A percentile compares a stretch with the other conserved stretches of the same genome.
Evolutionary conservation across 1,284 basidiomycete genomes (phyloP).

Genomic region (Abortiporus biennis): DNA sequence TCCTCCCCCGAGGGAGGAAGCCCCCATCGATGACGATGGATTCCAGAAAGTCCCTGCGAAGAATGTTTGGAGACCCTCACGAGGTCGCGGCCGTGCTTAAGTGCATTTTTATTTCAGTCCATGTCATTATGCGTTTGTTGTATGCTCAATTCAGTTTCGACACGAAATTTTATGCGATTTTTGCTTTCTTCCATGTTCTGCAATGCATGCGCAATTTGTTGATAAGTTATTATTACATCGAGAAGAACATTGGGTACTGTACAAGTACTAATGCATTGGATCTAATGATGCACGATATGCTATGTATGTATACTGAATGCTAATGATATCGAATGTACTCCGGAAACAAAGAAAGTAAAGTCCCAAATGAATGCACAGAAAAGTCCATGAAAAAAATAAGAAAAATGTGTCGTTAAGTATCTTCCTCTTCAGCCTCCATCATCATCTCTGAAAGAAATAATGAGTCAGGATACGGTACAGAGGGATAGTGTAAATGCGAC

Average conservation of each 20-base stretch:
- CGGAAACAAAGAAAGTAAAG: background rate
- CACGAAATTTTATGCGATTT: no score
- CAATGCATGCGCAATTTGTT: constrained; percentile 1
- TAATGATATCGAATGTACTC: constrained; percentile 5
- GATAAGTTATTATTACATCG: constrained; percentile 18
- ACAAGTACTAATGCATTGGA: constrained; percentile 17
- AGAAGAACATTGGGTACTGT: constrained; percentile 16
- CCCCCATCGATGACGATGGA: constrained; percentile 56
- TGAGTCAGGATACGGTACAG: background rate
- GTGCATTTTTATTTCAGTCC: constrained; percentile 3
- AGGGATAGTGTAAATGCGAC: constrained; percentile 18
- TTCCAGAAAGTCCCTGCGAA: constrained; percentile 57
- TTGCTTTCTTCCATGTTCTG: background rate
- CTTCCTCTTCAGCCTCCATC: constrained; percentile 48
- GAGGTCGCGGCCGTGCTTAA: constrained; percentile 23
- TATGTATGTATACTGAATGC: constrained; percentile 5
- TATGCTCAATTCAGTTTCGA: no score
- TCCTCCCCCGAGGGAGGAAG: constrained; percentile 31
- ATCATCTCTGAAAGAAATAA: constrained; percentile 43
- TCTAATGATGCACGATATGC: background rate
- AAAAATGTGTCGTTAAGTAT: constrained; percentile 26
- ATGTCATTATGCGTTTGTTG: no score
- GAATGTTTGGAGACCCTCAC: constrained; percentile 36
- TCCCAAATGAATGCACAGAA: background rate
- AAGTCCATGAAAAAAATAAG: background rate